Percentiles rank a stretch among this genome's conserved stretches.
Evolutionary conservation across 306 rosid species (phyloP).

Genomic region (Rosa persica): DNA sequence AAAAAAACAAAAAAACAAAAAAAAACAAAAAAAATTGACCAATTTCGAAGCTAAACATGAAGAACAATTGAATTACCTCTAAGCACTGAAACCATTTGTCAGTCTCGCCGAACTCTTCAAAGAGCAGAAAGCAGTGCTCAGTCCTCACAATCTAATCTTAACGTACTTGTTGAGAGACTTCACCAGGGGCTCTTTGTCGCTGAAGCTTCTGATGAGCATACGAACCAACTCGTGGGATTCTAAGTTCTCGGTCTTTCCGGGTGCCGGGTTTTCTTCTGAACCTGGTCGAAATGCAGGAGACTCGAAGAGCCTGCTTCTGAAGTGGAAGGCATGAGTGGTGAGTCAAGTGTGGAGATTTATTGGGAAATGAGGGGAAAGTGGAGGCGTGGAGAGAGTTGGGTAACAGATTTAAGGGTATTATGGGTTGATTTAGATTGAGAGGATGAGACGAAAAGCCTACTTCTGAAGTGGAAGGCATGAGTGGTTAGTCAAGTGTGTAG

Average conservation of each 20-base stretch:
- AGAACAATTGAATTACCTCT: constrained; percentile 45
- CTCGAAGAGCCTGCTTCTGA: background rate
- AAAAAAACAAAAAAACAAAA: too few relatives aligned
- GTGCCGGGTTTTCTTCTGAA: constrained; percentile 27
- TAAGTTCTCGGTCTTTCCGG: constrained; percentile 22
- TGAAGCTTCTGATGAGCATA: constrained; percentile 47
- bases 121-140: constrained; percentile 81
- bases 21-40: too few relatives aligned
- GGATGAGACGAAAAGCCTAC: too few relatives aligned
- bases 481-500: too few relatives aligned
- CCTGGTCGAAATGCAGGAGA: constrained; percentile 43
- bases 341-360: background rate
- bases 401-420: constrained; percentile 25
- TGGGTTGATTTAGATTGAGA: background rate
- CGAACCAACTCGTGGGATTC: constrained; percentile 72
- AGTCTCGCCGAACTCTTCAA: constrained; percentile 68
- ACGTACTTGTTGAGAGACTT: constrained; percentile 77
- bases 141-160: constrained; percentile 55
- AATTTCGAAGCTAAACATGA: too few relatives aligned
- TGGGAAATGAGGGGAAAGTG: constrained; percentile 15
- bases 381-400: constrained; percentile 19
- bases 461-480: too few relatives aligned
- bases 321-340: constrained; percentile 23
- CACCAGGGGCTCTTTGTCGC: constrained; percentile 66
- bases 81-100: constrained; percentile 91